Evolutionary conservation across 169 alveolate species (phyloP), one percentile per base, ranked within the genome.

Genomic region (Cryptosporidium xiaoi): DNA sequence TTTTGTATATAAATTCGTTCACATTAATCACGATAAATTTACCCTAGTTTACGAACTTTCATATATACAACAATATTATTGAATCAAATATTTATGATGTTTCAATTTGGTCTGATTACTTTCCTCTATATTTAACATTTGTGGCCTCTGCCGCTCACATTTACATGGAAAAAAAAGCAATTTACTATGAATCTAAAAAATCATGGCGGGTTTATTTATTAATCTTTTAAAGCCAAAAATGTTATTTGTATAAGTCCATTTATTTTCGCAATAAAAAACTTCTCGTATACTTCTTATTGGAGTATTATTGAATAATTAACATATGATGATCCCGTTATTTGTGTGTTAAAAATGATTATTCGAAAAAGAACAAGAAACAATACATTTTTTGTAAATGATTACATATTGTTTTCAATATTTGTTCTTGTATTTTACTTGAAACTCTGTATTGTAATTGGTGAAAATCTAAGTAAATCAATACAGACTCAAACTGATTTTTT

Each of bases 151-250:
- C 68, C 83, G 83, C 83, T 69, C 60, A 51, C 27, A 34, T 69
- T 53, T 69, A 51, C 83, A 69, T 69, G 83, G 64, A 66, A 69
- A 69, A 64, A 53, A 64, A 69, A 53, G 48, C 48, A 40, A 6
- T 40, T 40, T 40, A 48, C 20, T 69, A 31, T n/a, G 55, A 69
- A 69, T 69, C 83, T 69, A 69, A 69, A 69, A 69, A 69, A 53
- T 64, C 40, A 53, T 69, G 83, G 83, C 83, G 83, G 83, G 83
- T 24, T 33, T 29, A 16, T 69, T n/a, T 6, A 53, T 53, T 53
- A 40, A 40, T 40, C 48, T 40, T 40, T 6, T 40, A 40, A 40
- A 40, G 48, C 48, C 48, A 6, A 8, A 40, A 40, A 40, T 40
- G 10, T 8, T 8, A 40, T 8, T 40, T 40, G 48, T 40, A 40